Conservation (phyloP, 805 yeast genomes). For the Yarrowia keelungensis region DNA sequence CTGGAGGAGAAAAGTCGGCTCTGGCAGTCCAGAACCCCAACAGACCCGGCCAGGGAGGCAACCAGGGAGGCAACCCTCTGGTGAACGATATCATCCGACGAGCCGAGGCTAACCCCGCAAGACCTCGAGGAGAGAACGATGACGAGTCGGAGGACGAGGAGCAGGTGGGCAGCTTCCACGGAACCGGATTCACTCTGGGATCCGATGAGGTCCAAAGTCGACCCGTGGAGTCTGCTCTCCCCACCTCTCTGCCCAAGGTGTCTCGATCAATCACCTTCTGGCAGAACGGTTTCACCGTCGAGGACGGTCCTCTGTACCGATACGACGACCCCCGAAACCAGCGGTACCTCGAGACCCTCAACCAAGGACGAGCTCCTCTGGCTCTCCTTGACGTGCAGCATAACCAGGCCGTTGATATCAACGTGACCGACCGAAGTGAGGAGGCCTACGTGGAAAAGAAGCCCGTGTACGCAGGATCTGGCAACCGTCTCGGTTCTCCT, state of each 20-base stretch:
- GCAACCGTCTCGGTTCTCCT: conserved; percentile 88
- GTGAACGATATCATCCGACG: conserved; percentile 50
- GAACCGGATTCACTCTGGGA: conserved; percentile 51
- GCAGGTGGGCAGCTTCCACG: conserved; percentile 43
- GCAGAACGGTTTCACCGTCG: conserved; percentile 96
- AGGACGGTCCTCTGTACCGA: conserved; percentile 83
- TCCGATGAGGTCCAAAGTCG: conserved; percentile 45
- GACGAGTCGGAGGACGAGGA: conserved; percentile 44
- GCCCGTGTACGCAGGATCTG: conserved; percentile 68
- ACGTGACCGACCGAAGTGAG: conserved; percentile 78
- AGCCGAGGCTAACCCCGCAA: conserved; percentile 45
- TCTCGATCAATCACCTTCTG: conserved; percentile 88
- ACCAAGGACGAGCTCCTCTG: conserved; percentile 90
- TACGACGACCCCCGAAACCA: conserved; percentile 94
- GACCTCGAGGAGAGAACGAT: conserved; percentile 37
- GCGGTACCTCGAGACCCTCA: conserved; percentile 76
- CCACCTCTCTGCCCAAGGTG: conserved; percentile 55
- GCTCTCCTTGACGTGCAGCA: conserved; percentile 78
- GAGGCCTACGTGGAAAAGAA: conserved; percentile 81
- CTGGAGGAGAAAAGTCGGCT: conserved; percentile 75
- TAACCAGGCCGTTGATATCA: conserved; percentile 93
- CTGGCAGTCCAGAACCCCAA: conserved; percentile 78
- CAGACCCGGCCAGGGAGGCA: conserved; percentile 42
- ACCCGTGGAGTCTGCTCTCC: conserved; percentile 40
- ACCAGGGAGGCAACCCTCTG: conserved; percentile 42